Conservation (phyloP, 768 basidiomycete genomes). For the Fibroporia radiculosa region DNA sequence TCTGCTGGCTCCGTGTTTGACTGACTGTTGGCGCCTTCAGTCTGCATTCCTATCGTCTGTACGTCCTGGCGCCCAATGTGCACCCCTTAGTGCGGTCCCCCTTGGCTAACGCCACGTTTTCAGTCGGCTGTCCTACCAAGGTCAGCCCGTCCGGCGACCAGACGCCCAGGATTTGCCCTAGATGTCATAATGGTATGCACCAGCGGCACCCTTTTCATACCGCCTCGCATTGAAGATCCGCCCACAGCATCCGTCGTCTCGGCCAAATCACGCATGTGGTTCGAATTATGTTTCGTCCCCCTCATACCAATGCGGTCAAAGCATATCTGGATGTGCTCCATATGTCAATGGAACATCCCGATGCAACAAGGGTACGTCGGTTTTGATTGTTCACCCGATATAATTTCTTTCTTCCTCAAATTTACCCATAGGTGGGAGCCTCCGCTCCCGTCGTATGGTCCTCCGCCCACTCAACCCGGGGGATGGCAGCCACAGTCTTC, state of each 20-base stretch:
- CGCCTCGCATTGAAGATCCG: not conserved
- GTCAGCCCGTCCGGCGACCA: constrained; percentile 48
- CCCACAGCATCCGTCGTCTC: constrained; percentile 19
- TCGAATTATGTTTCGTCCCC: constrained; percentile 70
- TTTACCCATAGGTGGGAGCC: constrained; percentile 28
- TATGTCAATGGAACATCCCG: constrained; percentile 58
- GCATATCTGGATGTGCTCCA: constrained; percentile 63
- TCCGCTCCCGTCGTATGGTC: constrained; percentile 13
- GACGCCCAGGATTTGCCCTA: constrained; percentile 53
- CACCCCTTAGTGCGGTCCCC: not conserved
- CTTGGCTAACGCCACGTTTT: not conserved
- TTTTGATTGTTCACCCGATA: not conserved
- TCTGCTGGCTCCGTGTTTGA: not conserved
- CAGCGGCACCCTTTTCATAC: not conserved
- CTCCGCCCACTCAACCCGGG: constrained; percentile 12
- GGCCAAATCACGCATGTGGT: constrained; percentile 64
- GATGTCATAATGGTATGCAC: constrained; percentile 64
- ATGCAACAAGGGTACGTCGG: constrained; percentile 37
- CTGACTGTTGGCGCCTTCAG: constrained; percentile 14
- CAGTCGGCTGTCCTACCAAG: constrained; percentile 63
- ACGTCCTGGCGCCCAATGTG: no score
- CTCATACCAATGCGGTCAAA: constrained; percentile 56
- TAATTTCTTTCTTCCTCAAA: constrained; percentile 1
- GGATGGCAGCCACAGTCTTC: constrained; percentile 7
- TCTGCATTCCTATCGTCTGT: constrained; percentile 31